These are phyloP conservation scores for Fusarium veterinarium DNA, from an alignment of 2,329 filamentous ascomycete genomes.

Conservation along the genomic window DNA sequence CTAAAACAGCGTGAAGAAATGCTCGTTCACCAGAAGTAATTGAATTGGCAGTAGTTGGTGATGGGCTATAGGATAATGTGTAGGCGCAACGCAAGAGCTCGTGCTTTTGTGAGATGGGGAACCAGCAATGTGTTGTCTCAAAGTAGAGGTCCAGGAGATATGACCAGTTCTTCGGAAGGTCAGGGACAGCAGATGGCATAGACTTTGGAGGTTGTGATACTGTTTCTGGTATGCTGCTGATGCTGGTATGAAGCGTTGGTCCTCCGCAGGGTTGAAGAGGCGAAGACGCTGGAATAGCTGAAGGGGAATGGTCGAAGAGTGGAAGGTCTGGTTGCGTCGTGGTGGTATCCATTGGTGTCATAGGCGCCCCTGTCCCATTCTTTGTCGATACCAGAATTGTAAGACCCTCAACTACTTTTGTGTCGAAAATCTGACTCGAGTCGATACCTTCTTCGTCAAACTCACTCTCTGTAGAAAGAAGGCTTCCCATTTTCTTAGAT, in stretches of 20 bases:
- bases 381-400: not conserved
- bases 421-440: not conserved
- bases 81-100: too few species aligned
- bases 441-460: not conserved
- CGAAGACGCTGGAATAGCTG: not conserved
- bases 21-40: too few species aligned
- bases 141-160: constrained; percentile 6
- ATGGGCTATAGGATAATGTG: too few species aligned
- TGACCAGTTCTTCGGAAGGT: constrained; percentile 4
- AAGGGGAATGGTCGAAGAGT: not conserved
- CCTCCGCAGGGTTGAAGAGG: fast-evolving
- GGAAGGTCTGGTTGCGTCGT: not conserved
- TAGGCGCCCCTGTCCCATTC: not conserved
- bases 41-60: too few species aligned
- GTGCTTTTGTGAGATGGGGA: constrained; percentile 7
- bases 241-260: fast-evolving
- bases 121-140: constrained; percentile 6
- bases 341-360: not conserved
- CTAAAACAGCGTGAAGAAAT: too few species aligned
- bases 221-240: too few species aligned
- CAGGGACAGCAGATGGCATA: not conserved
- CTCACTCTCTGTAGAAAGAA: not conserved
- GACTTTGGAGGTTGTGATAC: too few species aligned
- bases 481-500: not conserved
- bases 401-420: not conserved